Evolutionary conservation across 2,329 filamentous ascomycete species (phyloP).

Genomic region (Rhinocladiella mackenziei): DNA sequence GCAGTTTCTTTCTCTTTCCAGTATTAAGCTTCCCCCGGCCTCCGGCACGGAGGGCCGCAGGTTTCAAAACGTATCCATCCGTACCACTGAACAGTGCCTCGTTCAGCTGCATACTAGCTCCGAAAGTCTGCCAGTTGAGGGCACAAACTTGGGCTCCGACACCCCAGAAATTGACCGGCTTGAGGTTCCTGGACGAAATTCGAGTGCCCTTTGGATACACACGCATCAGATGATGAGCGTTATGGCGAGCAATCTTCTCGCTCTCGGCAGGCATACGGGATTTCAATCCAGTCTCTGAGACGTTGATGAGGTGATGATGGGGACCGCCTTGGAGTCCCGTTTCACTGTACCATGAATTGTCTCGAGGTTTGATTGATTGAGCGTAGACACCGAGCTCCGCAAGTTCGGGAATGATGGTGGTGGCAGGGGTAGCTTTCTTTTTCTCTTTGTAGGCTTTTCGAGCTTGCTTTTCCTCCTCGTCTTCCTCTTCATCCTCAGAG

Average conservation of each 20-base stretch:
- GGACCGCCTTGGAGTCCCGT: slow-evolving; percentile 20
- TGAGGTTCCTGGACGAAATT: slow-evolving; percentile 26
- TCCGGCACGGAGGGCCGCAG: slow-evolving; percentile 20
- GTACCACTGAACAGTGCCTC: slow-evolving; percentile 28
- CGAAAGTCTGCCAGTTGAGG: slow-evolving; percentile 30
- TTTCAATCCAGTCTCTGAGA: slow-evolving; percentile 25
- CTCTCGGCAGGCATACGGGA: slow-evolving; percentile 22
- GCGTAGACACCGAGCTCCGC: slow-evolving; percentile 30
- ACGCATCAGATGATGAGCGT: slow-evolving; percentile 27
- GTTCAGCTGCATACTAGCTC: slow-evolving; percentile 28
- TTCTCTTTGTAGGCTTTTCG: slow-evolving; percentile 24
- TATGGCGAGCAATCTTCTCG: slow-evolving; percentile 23
- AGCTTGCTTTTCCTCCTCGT: slow-evolving; percentile 17
- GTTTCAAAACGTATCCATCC: slow-evolving; percentile 29
- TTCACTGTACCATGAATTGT: slow-evolving; percentile 27
- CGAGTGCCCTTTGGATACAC: slow-evolving; percentile 29
- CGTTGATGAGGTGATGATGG: slow-evolving; percentile 28
- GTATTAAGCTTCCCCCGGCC: slow-evolving; percentile 19
- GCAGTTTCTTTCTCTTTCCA: slow-evolving; percentile 16
- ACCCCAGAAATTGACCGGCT: slow-evolving; percentile 28
- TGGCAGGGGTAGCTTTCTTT: slow-evolving; percentile 17
- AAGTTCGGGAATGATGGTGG: slow-evolving; percentile 26
- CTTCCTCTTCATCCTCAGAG: slow-evolving; percentile 12
- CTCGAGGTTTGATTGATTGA: slow-evolving; percentile 28
- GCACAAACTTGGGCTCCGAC: slow-evolving; percentile 28